phyloP scores from a whole-genome alignment of 139 green algal species.

The Tetradesmus obliquus region DNA sequence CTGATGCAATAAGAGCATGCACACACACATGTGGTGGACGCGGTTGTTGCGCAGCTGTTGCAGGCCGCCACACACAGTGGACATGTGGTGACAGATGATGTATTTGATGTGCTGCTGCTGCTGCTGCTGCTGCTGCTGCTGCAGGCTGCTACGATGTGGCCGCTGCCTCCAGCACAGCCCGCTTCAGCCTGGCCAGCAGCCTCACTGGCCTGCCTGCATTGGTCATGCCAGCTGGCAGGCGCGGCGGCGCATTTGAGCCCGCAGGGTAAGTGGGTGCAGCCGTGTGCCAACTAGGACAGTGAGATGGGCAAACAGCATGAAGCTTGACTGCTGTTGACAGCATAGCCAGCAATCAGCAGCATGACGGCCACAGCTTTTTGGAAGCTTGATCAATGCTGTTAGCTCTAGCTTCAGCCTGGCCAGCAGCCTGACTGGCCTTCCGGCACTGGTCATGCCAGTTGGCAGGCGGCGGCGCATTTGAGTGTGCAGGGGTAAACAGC shows the following conservation, averaged over 20 bases:
- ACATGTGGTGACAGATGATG: no score
- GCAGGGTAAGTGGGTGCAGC: neutral
- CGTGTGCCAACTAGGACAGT: no score
- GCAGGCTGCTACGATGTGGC: constrained; percentile 30
- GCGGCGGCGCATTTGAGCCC: constrained; percentile 60
- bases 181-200: constrained; percentile 34
- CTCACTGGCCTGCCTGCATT: constrained; percentile 58
- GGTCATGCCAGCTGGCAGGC: constrained; percentile 68
- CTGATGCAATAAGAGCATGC: no score
- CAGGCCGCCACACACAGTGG: no score
- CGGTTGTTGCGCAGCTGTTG: neutral
- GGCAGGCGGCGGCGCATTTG: constrained; percentile 55
- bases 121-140: constrained; percentile 13
- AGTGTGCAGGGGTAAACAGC: no score
- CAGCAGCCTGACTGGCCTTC: constrained; percentile 45
- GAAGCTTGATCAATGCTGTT: no score
- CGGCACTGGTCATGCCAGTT: constrained; percentile 68
- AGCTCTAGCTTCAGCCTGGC: neutral
- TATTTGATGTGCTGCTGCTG: constrained; percentile 28
- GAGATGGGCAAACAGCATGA: no score
- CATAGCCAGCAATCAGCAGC: no score
- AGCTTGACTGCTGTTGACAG: no score
- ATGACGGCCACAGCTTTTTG: no score
- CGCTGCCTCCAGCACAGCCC: constrained; percentile 12
- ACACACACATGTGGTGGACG: no score